Evolutionary conservation across 129 eudicot species (phyloP).

Genomic region (Rutidosis leptorrhynchoides): DNA sequence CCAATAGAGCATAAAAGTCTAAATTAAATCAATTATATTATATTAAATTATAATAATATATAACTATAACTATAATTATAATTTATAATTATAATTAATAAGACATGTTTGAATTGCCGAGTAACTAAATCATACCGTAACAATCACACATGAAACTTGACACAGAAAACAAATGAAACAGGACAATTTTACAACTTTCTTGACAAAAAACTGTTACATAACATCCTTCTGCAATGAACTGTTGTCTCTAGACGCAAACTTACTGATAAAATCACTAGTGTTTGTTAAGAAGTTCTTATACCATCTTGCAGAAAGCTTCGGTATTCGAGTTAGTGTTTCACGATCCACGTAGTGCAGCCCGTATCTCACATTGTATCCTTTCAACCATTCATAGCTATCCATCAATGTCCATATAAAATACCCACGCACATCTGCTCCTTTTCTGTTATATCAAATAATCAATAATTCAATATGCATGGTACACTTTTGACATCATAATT

Average conservation of each 20-base stretch:
- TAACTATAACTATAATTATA: too few relatives aligned
- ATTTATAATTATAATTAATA: too few relatives aligned
- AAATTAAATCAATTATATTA: too few relatives aligned
- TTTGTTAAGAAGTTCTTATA: slow-evolving; percentile 52
- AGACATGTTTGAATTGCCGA: too few relatives aligned
- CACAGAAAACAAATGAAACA: too few relatives aligned
- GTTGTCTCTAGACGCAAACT: slow-evolving; percentile 1
- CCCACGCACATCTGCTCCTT: slow-evolving; percentile 81
- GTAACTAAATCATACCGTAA: too few relatives aligned
- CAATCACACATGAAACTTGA: too few relatives aligned
- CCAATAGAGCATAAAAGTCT: too few relatives aligned
- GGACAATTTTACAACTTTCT: neutral
- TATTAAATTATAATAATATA: too few relatives aligned
- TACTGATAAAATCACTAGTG: slow-evolving; percentile 18
- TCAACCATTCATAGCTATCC: slow-evolving; percentile 76
- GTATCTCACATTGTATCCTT: slow-evolving; percentile 44
- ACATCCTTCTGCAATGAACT: slow-evolving; percentile 19
- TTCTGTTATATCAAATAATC: slow-evolving; percentile 32
- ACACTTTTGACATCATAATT: neutral
- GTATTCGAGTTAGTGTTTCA: slow-evolving; percentile 46
- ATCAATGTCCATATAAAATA: slow-evolving; percentile 78
- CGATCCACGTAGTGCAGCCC: slow-evolving; percentile 62
- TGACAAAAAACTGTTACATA: neutral
- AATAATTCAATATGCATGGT: too few relatives aligned
- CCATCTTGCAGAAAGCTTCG: slow-evolving; percentile 72